These are phyloP conservation scores for Penicillium sp. DNA, from an alignment of 2,329 filamentous ascomycete genomes.

Conservation along the genomic window DNA sequence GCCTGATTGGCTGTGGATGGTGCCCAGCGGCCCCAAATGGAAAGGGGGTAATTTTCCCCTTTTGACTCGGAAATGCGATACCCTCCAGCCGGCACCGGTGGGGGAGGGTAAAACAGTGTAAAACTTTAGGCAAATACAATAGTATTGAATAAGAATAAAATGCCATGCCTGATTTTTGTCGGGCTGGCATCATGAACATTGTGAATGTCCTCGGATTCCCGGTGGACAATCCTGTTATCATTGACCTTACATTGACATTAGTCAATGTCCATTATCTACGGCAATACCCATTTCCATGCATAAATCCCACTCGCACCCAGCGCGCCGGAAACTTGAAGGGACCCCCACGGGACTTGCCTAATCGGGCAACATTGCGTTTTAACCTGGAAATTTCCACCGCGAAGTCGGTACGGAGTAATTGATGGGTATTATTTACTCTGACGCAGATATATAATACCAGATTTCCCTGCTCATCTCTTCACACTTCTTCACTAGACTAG, in stretches of 20 bases:
- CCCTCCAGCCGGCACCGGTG: too few relatives aligned
- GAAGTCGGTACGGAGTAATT: constrained; percentile 9
- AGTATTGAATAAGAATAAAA: too few relatives aligned
- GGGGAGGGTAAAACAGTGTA: too few relatives aligned
- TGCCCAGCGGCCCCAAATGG: not conserved
- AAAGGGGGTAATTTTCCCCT: not conserved
- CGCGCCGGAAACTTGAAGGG: not conserved
- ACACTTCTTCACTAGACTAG: not conserved
- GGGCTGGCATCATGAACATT: too few relatives aligned
- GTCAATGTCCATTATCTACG: not conserved
- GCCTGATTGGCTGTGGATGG: not conserved
- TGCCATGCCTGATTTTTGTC: too few relatives aligned
- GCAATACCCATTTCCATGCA: not conserved
- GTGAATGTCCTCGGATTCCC: too few relatives aligned
- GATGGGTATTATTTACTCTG: not conserved
- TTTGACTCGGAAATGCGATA: not conserved
- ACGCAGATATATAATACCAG: constrained; percentile 1
- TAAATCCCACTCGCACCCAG: not conserved
- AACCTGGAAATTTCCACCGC: not conserved
- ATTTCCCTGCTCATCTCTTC: not conserved
- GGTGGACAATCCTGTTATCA: too few relatives aligned
- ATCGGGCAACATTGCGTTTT: not conserved
- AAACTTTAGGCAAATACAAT: too few relatives aligned
- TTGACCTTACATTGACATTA: too few relatives aligned
- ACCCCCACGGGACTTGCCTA: not conserved